Evolutionary conservation across 345 rosid genomes (phyloP).

Genomic region (Euclidium syriacum): DNA sequence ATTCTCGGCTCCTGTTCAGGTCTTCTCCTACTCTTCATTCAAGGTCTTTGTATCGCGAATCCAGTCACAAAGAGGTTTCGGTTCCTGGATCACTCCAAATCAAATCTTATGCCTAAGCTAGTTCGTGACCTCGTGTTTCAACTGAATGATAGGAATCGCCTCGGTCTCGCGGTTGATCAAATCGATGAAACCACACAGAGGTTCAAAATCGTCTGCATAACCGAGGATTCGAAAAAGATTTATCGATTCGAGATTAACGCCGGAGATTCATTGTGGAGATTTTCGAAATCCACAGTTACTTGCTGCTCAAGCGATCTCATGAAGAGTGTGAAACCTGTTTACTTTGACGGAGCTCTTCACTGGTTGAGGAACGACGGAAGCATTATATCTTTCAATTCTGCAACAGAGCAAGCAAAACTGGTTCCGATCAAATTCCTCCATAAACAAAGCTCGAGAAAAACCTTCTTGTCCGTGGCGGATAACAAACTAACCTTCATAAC

Average conservation of each 20-base stretch:
- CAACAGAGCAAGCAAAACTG: background rate
- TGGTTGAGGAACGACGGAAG: slow-evolving; percentile 15
- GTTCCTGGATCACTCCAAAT: background rate
- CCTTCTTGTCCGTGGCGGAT: background rate
- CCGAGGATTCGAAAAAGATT: no score
- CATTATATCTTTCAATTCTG: slow-evolving; percentile 7
- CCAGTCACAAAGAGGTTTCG: background rate
- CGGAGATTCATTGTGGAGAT: background rate
- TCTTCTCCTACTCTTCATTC: background rate
- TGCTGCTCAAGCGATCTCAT: background rate
- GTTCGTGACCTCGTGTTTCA: no score
- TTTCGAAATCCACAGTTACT: background rate
- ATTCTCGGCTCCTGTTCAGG: background rate
- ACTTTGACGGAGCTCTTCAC: background rate
- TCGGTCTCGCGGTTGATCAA: background rate
- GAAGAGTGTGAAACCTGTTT: background rate
- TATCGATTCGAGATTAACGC: background rate
- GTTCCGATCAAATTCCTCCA: background rate
- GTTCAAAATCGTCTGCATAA: background rate
- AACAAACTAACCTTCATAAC: background rate
- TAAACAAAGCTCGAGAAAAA: background rate
- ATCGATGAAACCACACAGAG: background rate
- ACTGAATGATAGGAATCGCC: no score
- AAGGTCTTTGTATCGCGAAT: background rate
- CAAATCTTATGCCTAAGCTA: no score